Base-by-base conservation (phyloP, 306 rosid genomes). In the Cotoneaster glaucophyllus region DNA sequence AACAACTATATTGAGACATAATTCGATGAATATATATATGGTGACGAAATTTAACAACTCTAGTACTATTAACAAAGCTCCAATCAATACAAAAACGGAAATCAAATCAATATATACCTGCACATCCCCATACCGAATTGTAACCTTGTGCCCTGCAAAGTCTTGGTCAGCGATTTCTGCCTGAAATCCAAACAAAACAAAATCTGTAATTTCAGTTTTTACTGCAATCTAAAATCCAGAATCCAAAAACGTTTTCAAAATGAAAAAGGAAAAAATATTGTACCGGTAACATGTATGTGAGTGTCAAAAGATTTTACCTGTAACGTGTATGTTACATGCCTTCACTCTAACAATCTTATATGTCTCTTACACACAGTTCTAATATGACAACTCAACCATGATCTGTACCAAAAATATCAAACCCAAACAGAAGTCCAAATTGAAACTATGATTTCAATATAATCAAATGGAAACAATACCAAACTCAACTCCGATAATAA, bases 131-230 rank as follows among this genome's bases (percentile, higher is more conserved):
- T 83, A 61, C 75, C 90, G 52, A 66, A 95, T 92, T 25, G 98
- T 92, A 63, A 96, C 98, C 92, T 77, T 90, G 70, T 89, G 97
- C 12, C 98, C 98, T 39, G 96, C 90, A 86, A 92, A 92, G 84
- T 95, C 98, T 89, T 92, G 97, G 75, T 89, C 96, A 80, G 97
- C 90, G 18, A 95, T 86, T 45, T 87, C 93, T 81, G 96, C 97
- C 97, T 93, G 77, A 70, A 84, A 78, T 77, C 50, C 69, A 56
- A 28, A 25, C 50, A 29, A 68, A 18, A 32, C 43, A 63, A 3
- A 53, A 14, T 48, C 7, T 25, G 5, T 19, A 58, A 11, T 1
- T 56, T 72, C 4, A 57, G 8, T 54, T 57, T 24, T 25, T 21
- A 31, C 14, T 62, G 39, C n/a, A 70, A 53, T 28, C 64, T 52